Evolutionary conservation across 345 rosid species (phyloP).

Genomic region (Pelargonium nanum): DNA sequence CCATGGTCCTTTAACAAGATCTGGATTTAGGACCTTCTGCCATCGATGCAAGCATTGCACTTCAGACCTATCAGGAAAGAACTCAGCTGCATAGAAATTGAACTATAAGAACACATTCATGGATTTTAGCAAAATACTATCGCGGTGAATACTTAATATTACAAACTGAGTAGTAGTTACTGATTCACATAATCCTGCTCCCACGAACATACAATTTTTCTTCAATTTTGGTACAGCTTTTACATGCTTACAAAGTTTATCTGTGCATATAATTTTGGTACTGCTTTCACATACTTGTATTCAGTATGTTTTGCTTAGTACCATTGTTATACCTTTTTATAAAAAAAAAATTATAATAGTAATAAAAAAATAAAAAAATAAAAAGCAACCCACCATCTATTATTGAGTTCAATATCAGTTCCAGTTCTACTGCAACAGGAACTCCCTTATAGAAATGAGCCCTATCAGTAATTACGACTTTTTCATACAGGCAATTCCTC

Average conservation of each 20-base stretch:
- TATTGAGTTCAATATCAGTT: not conserved
- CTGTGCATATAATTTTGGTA: no score
- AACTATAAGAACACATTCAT: conserved; percentile 2
- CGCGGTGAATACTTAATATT: not conserved
- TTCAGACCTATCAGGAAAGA: conserved; percentile 77
- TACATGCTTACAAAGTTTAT: no score
- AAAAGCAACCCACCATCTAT: no score
- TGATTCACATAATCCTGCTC: not conserved
- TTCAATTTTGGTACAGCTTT: not conserved
- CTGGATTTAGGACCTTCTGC: conserved; percentile 98
- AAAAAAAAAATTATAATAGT: not conserved
- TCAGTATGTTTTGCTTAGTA: not conserved
- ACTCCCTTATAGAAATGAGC: not conserved
- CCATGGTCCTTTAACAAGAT: conserved; percentile 98
- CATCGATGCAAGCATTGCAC: conserved; percentile 98
- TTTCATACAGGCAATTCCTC: not conserved
- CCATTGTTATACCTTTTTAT: not conserved
- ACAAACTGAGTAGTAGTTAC: not conserved
- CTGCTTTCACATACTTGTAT: no score
- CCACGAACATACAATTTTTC: no score
- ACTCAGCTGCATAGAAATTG: conserved; percentile 53
- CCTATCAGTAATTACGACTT: not conserved
- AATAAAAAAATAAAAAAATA: not conserved
- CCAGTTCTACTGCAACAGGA: not conserved
- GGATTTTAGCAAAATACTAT: not conserved